phyloP scores from a whole-genome alignment of 2,329 filamentous ascomycete species.

The Stagonosporopsis cucurbitacearum region DNA sequence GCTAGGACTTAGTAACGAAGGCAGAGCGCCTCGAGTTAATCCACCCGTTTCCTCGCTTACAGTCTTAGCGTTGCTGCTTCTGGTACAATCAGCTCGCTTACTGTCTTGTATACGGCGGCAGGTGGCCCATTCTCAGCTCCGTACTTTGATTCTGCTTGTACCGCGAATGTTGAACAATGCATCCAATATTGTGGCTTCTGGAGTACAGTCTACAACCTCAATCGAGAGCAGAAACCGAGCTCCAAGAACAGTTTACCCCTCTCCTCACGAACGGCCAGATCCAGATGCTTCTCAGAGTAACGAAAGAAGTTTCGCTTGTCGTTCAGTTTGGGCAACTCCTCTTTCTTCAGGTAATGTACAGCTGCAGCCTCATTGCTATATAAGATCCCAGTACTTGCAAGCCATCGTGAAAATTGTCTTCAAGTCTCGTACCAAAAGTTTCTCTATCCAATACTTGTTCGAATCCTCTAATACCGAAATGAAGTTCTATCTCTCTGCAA shows the following conservation, averaged over 20 bases:
- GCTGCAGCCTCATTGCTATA: background rate
- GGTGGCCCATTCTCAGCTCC: background rate
- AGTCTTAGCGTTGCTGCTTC: background rate
- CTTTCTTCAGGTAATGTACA: background rate
- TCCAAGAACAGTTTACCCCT: background rate
- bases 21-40: background rate
- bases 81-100: background rate
- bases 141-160: background rate
- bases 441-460: background rate
- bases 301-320: background rate
- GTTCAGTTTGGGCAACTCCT: no score
- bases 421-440: background rate
- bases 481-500: background rate
- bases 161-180: background rate
- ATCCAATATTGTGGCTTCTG: slow-evolving; percentile 1
- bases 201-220: background rate
- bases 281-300: no score
- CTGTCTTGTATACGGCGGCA: background rate
- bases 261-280: background rate
- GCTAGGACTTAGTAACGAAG: background rate
- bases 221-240: no score
- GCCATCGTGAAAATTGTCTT: background rate
- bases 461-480: background rate
- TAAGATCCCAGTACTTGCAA: background rate
- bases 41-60: background rate